phyloP scores from a whole-genome alignment of 176 grass and related monocot genomes.

The Secale cereale region DNA sequence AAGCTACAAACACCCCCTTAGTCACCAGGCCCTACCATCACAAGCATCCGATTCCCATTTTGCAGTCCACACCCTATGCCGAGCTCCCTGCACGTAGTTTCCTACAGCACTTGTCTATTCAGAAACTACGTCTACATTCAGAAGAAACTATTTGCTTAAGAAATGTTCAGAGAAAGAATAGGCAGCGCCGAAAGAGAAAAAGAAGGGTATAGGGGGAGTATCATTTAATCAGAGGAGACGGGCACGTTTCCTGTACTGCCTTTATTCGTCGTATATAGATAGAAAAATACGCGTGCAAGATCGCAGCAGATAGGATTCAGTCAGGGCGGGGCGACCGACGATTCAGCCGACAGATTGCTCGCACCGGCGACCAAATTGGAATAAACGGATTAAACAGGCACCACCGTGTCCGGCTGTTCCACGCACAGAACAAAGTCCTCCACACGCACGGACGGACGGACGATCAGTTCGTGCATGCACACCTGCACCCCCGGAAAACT shows the following conservation, averaged over 20 bases:
- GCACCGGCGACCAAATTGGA: background rate
- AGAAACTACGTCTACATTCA: background rate
- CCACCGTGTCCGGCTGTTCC: constrained; percentile 17
- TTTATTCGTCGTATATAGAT: background rate
- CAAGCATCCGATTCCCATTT: background rate
- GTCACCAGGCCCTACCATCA: background rate
- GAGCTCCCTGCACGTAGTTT: constrained; percentile 37
- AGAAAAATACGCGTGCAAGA: background rate
- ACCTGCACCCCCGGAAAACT: background rate
- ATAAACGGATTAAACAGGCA: constrained; percentile 2
- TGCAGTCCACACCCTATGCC: background rate
- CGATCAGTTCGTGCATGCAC: constrained; percentile 1
- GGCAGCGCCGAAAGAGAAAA: background rate
- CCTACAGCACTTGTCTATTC: background rate
- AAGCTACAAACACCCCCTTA: background rate
- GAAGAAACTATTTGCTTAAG: background rate
- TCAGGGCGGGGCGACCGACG: background rate
- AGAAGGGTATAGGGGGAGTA: background rate
- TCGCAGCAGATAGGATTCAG: background rate
- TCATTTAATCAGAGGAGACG: constrained; percentile 12
- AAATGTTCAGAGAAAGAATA: background rate
- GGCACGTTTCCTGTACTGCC: constrained; percentile 1
- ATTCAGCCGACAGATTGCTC: constrained; percentile 28
- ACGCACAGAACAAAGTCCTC: background rate
- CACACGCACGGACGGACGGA: background rate